phyloP scores from a whole-genome alignment of 768 basidiomycete species.

The Leucosporidium scottii region DNA sequence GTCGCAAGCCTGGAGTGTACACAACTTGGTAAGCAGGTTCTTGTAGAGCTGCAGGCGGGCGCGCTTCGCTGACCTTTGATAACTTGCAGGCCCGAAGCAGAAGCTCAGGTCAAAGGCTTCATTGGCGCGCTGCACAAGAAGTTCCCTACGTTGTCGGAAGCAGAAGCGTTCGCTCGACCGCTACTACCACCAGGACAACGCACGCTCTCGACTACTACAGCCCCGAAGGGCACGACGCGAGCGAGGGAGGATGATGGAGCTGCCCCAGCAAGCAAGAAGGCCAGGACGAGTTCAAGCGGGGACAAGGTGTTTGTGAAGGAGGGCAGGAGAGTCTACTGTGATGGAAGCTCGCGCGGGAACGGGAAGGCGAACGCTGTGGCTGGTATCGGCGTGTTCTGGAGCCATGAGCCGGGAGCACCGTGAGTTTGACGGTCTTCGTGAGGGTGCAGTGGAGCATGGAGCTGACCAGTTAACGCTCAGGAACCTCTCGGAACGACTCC shows the following conservation, averaged over 20 bases:
- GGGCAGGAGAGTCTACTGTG: conserved; percentile 62
- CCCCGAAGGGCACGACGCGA: neutral
- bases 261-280: neutral
- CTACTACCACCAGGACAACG: neutral
- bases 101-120: conserved; percentile 61
- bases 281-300: neutral
- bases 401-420: conserved; percentile 37
- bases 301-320: neutral
- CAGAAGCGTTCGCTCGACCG: conserved; percentile 50
- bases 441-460: neutral
- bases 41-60: neutral
- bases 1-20: conserved; percentile 43
- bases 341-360: conserved; percentile 82
- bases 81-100: conserved; percentile 59
- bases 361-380: conserved; percentile 61
- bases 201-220: neutral
- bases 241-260: neutral
- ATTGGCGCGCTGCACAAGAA: conserved; percentile 60
- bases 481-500: conserved; percentile 28
- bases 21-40: conserved; percentile 55
- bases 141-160: conserved; percentile 54
- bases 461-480: conserved; percentile 1
- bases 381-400: conserved; percentile 90
- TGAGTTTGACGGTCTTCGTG: conserved; percentile 1
- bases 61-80: neutral